phyloP scores from a whole-genome alignment of 768 basidiomycete species.

The Boletus reticulatus region DNA sequence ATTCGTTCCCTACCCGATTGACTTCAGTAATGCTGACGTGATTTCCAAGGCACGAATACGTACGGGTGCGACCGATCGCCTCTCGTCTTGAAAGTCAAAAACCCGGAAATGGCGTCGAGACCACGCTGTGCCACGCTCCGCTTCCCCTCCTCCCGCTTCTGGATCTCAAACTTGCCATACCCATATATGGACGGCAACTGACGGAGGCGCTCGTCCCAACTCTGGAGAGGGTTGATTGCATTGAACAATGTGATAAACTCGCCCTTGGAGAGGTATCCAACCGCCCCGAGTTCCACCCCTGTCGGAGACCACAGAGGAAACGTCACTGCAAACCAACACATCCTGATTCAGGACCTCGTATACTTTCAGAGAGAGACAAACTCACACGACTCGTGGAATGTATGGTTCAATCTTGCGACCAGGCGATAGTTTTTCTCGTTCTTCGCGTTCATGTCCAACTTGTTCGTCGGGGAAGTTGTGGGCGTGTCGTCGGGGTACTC shows the following conservation, averaged over 20 bases:
- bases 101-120: slow-evolving; percentile 49
- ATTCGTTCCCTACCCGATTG: slow-evolving; percentile 38
- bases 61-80: slow-evolving; percentile 39
- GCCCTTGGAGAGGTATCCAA: slow-evolving; percentile 72
- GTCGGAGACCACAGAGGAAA: slow-evolving; percentile 72
- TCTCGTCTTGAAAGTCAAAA: slow-evolving; percentile 44
- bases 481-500: not conserved
- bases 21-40: not conserved
- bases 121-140: slow-evolving; percentile 58
- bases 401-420: slow-evolving; percentile 50
- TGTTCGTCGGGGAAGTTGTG: slow-evolving; percentile 37
- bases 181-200: slow-evolving; percentile 59
- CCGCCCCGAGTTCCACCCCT: slow-evolving; percentile 60
- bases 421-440: slow-evolving; percentile 71
- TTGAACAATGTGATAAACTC: slow-evolving; percentile 73
- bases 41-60: slow-evolving; percentile 15
- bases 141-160: slow-evolving; percentile 48
- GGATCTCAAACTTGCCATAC: slow-evolving; percentile 54
- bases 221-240: slow-evolving; percentile 52
- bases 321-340: slow-evolving; percentile 40
- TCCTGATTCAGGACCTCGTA: not conserved
- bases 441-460: slow-evolving; percentile 38
- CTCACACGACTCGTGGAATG: slow-evolving; percentile 68
- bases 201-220: slow-evolving; percentile 41
- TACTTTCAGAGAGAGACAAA: slow-evolving; percentile 2